Evolutionary conservation across 139 green algal genomes (phyloP), one percentile per base, ranked within the genome.

Genomic region (Coelastrella sp.): DNA sequence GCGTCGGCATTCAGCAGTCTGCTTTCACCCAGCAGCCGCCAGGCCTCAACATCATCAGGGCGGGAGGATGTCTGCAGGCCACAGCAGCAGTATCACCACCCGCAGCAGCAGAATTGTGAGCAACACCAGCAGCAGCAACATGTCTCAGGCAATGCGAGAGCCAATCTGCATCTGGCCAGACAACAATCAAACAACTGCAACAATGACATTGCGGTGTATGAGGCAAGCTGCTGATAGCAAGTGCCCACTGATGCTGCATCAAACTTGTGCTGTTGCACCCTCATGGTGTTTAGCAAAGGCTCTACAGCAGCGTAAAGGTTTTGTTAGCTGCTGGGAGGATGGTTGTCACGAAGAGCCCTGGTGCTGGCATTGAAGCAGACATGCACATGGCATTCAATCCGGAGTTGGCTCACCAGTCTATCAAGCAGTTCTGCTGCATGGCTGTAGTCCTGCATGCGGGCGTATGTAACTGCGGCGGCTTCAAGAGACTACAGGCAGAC

Each of bases 21-120:
- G 15, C 79, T 89, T 90, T 96, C 93, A 25, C 93, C 93, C 70
- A 95, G 93, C 88, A 96, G 75, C 19, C 94, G 86, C 94, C 91
- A 95, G 4, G 92, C 92, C 72, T 96, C 94, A 10, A 85, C 60
- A 73, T 91, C 82, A 79, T 88, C 76, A 7, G 94, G 91, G 35
- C 81, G 83, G 6, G 74, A 49, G 6, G 57, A 60, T 27, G 78
- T 82, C 63, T 84, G 74, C 14, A 24, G 57, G 6, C 25, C 60
- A 61, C n/a, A 61, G 24, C 6, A 7, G 68, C 35, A 58, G 35
- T 4, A 65, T 35, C 65, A n/a, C n/a, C n/a, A n/a, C n/a, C n/a
- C n/a, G n/a, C n/a, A n/a, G n/a, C n/a, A 24, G 84, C 84, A 89
- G 56, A 1, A 73, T 9, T 60, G 17, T 19, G 7, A 59, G 60